Conservation (phyloP, 2,329 filamentous ascomycete genomes). For the Microcera coccophila region DNA sequence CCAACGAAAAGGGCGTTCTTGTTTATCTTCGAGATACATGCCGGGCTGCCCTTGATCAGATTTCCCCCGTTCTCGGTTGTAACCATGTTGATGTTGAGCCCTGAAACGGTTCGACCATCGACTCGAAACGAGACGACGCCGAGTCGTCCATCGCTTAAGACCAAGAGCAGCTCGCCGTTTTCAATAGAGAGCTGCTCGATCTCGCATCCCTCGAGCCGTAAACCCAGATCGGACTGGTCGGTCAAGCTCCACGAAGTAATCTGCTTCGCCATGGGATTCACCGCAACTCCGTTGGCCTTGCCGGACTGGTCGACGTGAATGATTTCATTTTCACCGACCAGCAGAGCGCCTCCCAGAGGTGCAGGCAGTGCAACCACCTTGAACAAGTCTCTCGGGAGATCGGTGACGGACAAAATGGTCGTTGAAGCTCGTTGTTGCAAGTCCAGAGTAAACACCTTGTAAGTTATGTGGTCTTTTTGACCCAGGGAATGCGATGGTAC, state of each 20-base stretch:
- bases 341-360: constrained; percentile 81
- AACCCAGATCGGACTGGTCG: constrained; percentile 76
- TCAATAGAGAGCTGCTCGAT: constrained; percentile 74
- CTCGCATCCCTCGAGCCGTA: constrained; percentile 77
- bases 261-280: constrained; percentile 84
- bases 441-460: constrained; percentile 93
- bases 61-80: constrained; percentile 58
- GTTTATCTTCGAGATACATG: constrained; percentile 66
- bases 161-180: constrained; percentile 78
- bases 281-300: constrained; percentile 85
- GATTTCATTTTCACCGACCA: constrained; percentile 84
- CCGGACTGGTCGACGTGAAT: constrained; percentile 96
- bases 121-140: constrained; percentile 77
- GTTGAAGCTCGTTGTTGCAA: constrained; percentile 91
- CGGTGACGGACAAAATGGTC: constrained; percentile 79
- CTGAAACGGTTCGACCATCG: constrained; percentile 87
- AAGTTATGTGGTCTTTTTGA: constrained; percentile 79
- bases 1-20: constrained; percentile 75
- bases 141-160: constrained; percentile 71
- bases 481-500: constrained; percentile 73
- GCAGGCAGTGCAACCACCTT: constrained; percentile 76
- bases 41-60: constrained; percentile 58
- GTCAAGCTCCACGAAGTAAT: constrained; percentile 78
- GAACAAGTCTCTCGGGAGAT: constrained; percentile 82
- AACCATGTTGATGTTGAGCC: constrained; percentile 69